phyloP scores from a whole-genome alignment of 2,329 filamentous ascomycete species.

The Uncinocarpus reesii region DNA sequence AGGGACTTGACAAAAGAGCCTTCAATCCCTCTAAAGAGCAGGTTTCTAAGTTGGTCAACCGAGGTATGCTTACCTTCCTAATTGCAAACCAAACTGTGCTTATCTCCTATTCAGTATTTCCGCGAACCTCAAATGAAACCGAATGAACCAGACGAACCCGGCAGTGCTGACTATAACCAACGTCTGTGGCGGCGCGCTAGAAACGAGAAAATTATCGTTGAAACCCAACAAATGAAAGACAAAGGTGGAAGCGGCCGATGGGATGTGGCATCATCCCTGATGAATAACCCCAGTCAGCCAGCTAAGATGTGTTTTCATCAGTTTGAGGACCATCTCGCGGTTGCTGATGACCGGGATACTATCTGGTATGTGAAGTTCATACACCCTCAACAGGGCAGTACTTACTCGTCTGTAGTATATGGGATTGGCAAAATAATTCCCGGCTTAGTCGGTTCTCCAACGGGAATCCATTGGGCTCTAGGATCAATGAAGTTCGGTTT shows the following conservation, averaged over 20 bases:
- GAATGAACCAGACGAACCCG: conserved; percentile 89
- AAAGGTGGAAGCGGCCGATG: conserved; percentile 76
- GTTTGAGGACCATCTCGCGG: conserved; percentile 89
- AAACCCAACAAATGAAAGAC: conserved; percentile 88
- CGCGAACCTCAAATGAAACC: conserved; percentile 97
- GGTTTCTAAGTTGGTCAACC: conserved; percentile 88
- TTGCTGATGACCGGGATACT: conserved; percentile 85
- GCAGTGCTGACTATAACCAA: conserved; percentile 91
- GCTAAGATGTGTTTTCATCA: conserved; percentile 94
- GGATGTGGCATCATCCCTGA: conserved; percentile 70
- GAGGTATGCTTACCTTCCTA: conserved; percentile 42
- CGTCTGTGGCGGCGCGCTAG: conserved; percentile 83
- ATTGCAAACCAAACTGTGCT: neutral
- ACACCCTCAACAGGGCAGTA: conserved; percentile 9
- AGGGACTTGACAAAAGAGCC: conserved; percentile 51
- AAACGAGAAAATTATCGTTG: conserved; percentile 83
- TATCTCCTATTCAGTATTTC: conserved; percentile 56
- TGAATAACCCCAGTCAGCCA: conserved; percentile 83
- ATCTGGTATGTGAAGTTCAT: conserved; percentile 45
- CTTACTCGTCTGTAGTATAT: conserved; percentile 46
- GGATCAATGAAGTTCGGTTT: conserved; percentile 89
- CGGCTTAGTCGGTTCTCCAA: conserved; percentile 82
- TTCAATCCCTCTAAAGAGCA: conserved; percentile 64
- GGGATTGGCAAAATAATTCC: conserved; percentile 78
- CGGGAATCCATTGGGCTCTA: conserved; percentile 80